Evolutionary conservation across 2,329 filamentous ascomycete genomes (phyloP), one percentile per base, ranked within the genome.

Genomic region (Mycosphaerella sp.): DNA sequence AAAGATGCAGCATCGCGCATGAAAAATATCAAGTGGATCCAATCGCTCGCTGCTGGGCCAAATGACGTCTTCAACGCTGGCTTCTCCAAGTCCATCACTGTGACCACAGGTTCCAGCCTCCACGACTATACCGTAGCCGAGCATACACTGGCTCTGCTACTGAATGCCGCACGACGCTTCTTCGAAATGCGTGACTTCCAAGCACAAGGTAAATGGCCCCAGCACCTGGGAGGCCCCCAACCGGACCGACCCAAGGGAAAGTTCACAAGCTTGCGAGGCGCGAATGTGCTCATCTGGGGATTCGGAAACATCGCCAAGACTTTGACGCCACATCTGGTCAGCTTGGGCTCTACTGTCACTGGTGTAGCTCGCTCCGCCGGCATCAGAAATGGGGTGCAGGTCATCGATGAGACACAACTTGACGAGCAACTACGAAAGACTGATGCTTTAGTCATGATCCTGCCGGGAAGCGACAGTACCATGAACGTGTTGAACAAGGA

Each of bases 381-480:
- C 7, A 78, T 85, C 12, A 72, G 82, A 41, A 67, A 78, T 51
- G 81, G 81, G 13, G 70, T 79, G 39, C 72, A 83, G 70, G 75
- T 85, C 49, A 77, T 74, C 65, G 65, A 60, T 45, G 80, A 84
- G 64, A 76, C 79, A 49, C 70, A 68, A 40, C 71, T 85, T 39
- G 54, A 74, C 4, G 69, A 77, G 55, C 66, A 83, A 28, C 71
- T 85, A 32, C 70, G 75, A 28, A 62, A 75, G 63, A 82, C 80
- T 0, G 81, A 85, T 60, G 81, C 79, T 0, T 71, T 85, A n/a
- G 80, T 85, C 59, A 83, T 85, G 81, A 84, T 84, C 56, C 71
- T 84, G 6, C 80, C 80, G 0, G 80, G 80, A 0, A 75, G 75
- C 32, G 77, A 76, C 7, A 70, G 73, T n/a, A 84, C 80, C 21